Evolutionary conservation across 352 stramenopile genomes (phyloP), one percentile per base, ranked within the genome.

Genomic region (Phytopythium chamaehyphon): DNA sequence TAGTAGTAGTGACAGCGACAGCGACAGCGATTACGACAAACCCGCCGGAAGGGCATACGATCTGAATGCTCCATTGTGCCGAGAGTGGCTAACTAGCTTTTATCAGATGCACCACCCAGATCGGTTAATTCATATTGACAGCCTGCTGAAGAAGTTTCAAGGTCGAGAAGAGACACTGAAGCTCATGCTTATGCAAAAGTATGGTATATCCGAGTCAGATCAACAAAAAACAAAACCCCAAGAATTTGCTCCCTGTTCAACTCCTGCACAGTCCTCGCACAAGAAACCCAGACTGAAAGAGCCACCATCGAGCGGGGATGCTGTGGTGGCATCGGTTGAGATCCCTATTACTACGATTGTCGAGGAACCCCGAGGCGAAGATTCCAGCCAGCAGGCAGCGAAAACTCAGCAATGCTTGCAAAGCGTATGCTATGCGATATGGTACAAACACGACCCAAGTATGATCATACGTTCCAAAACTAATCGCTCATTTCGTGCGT

Each of bases 161-260:
- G 74, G 73, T 4, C 65, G 79, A 42, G 76, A 88, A 68, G 76
- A 88, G 18, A 69, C 64, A 14, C 66, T 90, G 7, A 77, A 85
- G 50, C 37, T 54, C 26, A 84, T 88, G 74, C 60, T 90, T 3
- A 33, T 81, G 16, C 49, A 59, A 21, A 90, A 90, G 44, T 88
- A 90, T 54, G 51, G 47, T 21, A n/a, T 18, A 1, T 11, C 24
- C 18, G 3, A 23, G 1, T 26, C 14, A 15, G 26, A 2, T 18
- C 22, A 9, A 2, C 11, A 12, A 2, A 6, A 19, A 35, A 21
- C 1, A 22, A 31, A 28, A 23, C 28, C 15, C 19, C 14, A 8
- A 11, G n/a, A 19, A 9, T 9, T 9, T 33, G 28, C 28, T 33
- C 28, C 5, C 9, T 9, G 9, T 33, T 5, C 5, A 33, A 33